phyloP scores from a whole-genome alignment of 148 eudicot species.

The Cornus kousa region DNA sequence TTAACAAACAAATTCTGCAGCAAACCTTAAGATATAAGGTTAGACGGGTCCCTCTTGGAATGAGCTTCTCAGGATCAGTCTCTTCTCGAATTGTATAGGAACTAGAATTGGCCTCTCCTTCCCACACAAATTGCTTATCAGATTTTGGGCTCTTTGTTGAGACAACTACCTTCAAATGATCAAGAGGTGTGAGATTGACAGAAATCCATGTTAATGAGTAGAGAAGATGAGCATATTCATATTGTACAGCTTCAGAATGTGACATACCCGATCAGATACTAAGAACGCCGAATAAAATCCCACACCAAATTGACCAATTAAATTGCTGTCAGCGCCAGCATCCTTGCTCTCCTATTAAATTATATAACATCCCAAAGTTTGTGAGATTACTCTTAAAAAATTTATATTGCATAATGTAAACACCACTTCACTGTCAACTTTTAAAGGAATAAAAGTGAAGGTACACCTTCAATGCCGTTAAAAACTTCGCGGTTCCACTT shows the following conservation, averaged over 20 bases:
- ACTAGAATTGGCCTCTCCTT: slow-evolving; percentile 94
- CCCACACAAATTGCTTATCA: slow-evolving; percentile 96
- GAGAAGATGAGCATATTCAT: not conserved
- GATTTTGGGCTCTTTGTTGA: slow-evolving; percentile 93
- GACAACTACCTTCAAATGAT: slow-evolving; percentile 60
- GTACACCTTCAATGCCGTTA: slow-evolving; percentile 81
- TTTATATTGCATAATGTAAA: not conserved
- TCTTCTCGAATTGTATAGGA: slow-evolving; percentile 87
- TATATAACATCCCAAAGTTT: not conserved
- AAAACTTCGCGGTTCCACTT: slow-evolving; percentile 98
- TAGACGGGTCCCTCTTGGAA: slow-evolving; percentile 92
- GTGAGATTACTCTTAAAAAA: not conserved
- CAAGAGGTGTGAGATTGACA: slow-evolving; percentile 5
- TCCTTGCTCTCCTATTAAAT: slow-evolving; percentile 87
- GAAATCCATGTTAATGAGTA: not conserved
- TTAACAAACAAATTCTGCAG: not conserved
- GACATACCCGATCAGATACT: slow-evolving; percentile 78
- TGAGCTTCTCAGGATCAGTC: slow-evolving; percentile 73
- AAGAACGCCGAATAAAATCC: slow-evolving; percentile 96
- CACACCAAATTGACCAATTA: slow-evolving; percentile 98
- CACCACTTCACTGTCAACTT: too few relatives aligned
- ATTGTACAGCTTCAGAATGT: not conserved
- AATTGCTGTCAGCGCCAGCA: slow-evolving; percentile 77
- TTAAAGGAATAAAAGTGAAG: not conserved
- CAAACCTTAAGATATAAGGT: slow-evolving; percentile 80